Conservation (phyloP, 352 stramenopile species). For the Phytophthora multivora region DNA sequence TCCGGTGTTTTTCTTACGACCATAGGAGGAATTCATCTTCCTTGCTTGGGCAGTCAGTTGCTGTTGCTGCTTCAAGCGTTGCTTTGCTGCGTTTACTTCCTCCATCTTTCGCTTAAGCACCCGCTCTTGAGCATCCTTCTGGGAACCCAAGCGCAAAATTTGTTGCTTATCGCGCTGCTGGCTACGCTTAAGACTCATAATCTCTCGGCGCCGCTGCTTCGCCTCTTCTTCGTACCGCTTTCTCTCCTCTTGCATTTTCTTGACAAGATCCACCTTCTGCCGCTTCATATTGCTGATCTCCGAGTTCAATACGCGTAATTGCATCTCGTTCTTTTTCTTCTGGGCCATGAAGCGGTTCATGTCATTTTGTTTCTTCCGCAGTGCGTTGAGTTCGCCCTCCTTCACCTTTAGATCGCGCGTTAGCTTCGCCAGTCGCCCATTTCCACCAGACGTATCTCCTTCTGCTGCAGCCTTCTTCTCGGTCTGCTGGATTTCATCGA, state of each 20-base stretch:
- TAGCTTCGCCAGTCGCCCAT: conserved; percentile 67
- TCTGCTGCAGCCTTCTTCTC: conserved; percentile 68
- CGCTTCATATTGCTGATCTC: conserved; percentile 90
- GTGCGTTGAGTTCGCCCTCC: conserved; percentile 64
- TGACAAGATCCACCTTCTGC: conserved; percentile 88
- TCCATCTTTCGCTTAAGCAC: conserved; percentile 90
- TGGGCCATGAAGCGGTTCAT: conserved; percentile 83
- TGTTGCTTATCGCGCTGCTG: conserved; percentile 86
- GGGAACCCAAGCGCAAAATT: conserved; percentile 76
- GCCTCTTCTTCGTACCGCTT: conserved; percentile 87
- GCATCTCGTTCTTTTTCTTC: conserved; percentile 90
- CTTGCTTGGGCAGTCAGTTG: conserved; percentile 73
- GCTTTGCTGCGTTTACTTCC: conserved; percentile 79
- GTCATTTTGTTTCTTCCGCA: conserved; percentile 85
- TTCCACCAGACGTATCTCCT: conserved; percentile 54
- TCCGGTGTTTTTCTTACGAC: conserved; percentile 51
- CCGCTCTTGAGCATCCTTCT: conserved; percentile 87
- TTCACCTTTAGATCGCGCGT: conserved; percentile 81
- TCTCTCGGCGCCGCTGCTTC: conserved; percentile 76
- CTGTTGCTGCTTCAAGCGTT: conserved; percentile 84
- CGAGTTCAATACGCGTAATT: conserved; percentile 75
- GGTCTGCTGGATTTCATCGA: conserved; percentile 78
- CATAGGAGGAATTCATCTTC: conserved; percentile 61
- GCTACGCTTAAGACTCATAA: conserved; percentile 79
- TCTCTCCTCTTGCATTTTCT: conserved; percentile 87